Evolutionary conservation across 345 rosid species (phyloP).

Genomic region (Populus euphratica): DNA sequence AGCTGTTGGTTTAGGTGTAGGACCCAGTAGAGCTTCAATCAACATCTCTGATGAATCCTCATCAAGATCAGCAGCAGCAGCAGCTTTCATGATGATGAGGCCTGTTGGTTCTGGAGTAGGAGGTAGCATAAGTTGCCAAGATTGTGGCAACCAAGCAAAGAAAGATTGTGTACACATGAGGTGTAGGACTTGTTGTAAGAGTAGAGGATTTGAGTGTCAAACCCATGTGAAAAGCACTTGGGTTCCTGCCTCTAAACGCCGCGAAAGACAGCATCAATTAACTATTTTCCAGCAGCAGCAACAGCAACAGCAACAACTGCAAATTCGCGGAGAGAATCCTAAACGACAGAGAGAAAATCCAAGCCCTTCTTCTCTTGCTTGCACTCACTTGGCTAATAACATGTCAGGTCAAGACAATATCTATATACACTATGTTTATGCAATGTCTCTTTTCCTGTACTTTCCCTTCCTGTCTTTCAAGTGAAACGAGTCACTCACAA

Average conservation of each 20-base stretch:
- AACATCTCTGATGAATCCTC: slow-evolving; percentile 53
- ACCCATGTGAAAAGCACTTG: too few species aligned
- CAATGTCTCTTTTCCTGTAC: neutral
- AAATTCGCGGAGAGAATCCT: slow-evolving; percentile 35
- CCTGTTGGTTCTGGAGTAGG: too few species aligned
- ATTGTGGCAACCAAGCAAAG: too few species aligned
- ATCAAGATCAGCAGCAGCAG: slow-evolving; percentile 37
- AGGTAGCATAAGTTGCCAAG: too few species aligned
- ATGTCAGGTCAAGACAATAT: slow-evolving; percentile 46
- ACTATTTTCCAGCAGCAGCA: too few species aligned
- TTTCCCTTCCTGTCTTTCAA: neutral
- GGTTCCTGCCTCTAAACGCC: too few species aligned
- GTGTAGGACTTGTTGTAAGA: too few species aligned
- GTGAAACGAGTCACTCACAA: slow-evolving; percentile 7
- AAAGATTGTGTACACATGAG: too few species aligned
- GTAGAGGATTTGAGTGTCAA: too few species aligned
- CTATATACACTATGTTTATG: too few species aligned
- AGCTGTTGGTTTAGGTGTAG: slow-evolving; percentile 61
- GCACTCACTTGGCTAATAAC: slow-evolving; percentile 45
- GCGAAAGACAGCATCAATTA: too few species aligned
- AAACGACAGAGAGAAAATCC: slow-evolving; percentile 58
- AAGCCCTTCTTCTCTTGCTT: slow-evolving; percentile 37
- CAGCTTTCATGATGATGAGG: slow-evolving; percentile 42
- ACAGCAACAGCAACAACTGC: too few species aligned
- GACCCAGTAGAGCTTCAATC: slow-evolving; percentile 49